Conservation (phyloP, 2,329 filamentous ascomycete species). For the Seiridium cupressi region DNA sequence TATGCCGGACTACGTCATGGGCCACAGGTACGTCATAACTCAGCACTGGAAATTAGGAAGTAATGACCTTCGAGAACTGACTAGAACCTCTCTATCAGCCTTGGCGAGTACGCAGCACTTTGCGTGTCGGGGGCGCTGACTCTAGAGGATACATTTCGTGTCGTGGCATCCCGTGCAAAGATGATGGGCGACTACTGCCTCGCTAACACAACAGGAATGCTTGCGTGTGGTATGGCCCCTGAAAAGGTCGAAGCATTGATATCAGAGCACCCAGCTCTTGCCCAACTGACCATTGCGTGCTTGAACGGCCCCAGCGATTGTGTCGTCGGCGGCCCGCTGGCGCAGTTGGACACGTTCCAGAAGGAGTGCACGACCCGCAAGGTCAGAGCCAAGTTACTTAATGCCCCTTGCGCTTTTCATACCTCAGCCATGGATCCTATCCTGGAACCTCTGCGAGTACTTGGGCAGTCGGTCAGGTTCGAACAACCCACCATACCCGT, state of each 20-base stretch:
- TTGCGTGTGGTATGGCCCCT: conserved; percentile 8
- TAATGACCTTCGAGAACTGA: neutral
- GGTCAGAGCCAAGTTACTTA: conserved; percentile 9
- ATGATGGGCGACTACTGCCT: conserved; percentile 12
- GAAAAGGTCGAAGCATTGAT: conserved; percentile 5
- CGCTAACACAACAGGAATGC: conserved; percentile 9
- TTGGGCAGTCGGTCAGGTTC: conserved; percentile 5
- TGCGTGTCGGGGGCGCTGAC: conserved; percentile 10
- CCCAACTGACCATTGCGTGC: conserved; percentile 11
- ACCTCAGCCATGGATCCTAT: conserved; percentile 14
- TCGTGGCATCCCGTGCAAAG: conserved; percentile 11
- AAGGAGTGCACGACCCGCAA: conserved; percentile 1
- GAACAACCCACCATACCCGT: conserved; percentile 11
- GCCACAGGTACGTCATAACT: conserved; percentile 11
- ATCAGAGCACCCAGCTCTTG: neutral
- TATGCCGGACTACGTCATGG: conserved; percentile 9
- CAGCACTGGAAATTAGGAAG: neutral
- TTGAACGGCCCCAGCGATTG: conserved; percentile 12
- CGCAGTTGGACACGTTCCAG: conserved; percentile 7
- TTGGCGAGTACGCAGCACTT: conserved; percentile 14
- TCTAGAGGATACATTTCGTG: conserved; percentile 2
- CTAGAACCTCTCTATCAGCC: neutral
- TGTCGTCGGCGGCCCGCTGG: conserved; percentile 13
- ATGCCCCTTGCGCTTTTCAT: conserved; percentile 13
- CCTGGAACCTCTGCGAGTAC: conserved; percentile 1